Percentiles rank a stretch among this genome's conserved stretches.
Conservation (phyloP, 306 rosid genomes). For the Vigna angularis region DNA sequence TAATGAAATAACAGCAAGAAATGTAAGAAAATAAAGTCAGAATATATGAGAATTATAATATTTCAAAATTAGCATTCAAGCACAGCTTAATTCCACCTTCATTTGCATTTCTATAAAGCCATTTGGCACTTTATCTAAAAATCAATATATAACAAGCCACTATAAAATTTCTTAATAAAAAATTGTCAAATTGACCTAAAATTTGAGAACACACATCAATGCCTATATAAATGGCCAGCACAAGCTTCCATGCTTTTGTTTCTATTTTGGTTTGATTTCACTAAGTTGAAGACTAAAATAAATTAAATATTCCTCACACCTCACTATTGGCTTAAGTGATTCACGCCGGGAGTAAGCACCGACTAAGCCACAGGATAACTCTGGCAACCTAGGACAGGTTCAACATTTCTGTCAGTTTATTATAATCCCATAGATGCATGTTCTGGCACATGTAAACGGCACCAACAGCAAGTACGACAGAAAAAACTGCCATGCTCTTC, state of each 20-base stretch:
- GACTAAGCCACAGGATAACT: conserved; percentile 15
- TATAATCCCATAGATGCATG: conserved; percentile 49
- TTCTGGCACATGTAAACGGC: conserved; percentile 51
- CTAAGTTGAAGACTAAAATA: conserved; percentile 39
- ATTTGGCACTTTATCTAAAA: conserved; percentile 46
- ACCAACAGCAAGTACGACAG: conserved; percentile 46
- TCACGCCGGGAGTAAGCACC: conserved; percentile 23
- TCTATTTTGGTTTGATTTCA: conserved; percentile 34
- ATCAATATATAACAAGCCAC: conserved; percentile 40
- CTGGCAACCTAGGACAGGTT: conserved; percentile 41
- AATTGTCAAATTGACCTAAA: conserved; percentile 42
- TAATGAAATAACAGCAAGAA: neutral
- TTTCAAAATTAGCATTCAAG: conserved; percentile 42
- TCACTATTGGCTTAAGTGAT: conserved; percentile 17
- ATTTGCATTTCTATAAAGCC: conserved; percentile 48
- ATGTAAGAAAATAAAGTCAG: conserved; percentile 15
- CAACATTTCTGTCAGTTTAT: conserved; percentile 46
- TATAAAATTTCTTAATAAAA: conserved; percentile 24
- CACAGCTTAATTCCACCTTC: conserved; percentile 38
- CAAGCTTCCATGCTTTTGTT: conserved; percentile 36
- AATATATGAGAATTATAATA: conserved; percentile 17
- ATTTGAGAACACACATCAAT: conserved; percentile 26
- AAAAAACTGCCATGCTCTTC: conserved; percentile 51
- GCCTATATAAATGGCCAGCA: conserved; percentile 31
- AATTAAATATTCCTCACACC: conserved; percentile 38